These are phyloP conservation scores for Talaromyces nanjingensis DNA, from an alignment of 495 filamentous ascomycete genomes.

Conservation along the genomic window DNA sequence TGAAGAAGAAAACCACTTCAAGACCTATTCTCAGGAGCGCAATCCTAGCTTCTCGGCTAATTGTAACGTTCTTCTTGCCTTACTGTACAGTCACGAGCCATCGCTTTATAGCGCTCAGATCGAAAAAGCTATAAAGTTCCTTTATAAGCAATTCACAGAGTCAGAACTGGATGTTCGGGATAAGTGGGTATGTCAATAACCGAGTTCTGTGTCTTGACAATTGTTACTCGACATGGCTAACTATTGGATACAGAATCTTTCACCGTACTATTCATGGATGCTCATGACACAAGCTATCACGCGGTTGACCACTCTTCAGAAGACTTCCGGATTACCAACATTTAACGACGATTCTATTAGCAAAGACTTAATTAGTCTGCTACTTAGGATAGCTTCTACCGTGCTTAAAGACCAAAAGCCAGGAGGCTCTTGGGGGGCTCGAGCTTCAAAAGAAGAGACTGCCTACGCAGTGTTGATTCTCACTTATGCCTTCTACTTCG, in stretches of 20 bases:
- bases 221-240: constrained; percentile 20
- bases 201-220: constrained; percentile 9
- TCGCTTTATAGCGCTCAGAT: constrained; percentile 14
- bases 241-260: constrained; percentile 5
- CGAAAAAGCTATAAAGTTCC: constrained; percentile 16
- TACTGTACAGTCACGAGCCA: constrained; percentile 17
- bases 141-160: constrained; percentile 11
- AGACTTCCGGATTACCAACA: neutral
- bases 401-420: constrained; percentile 11
- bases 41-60: constrained; percentile 36
- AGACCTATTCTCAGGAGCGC: constrained; percentile 31
- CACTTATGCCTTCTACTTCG: constrained; percentile 4
- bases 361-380: neutral
- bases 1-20: constrained; percentile 26
- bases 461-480: constrained; percentile 20
- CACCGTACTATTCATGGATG: constrained; percentile 1
- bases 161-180: neutral
- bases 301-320: neutral
- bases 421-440: constrained; percentile 23
- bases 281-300: neutral
- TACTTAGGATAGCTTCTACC: neutral
- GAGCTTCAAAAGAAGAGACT: constrained; percentile 18
- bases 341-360: neutral
- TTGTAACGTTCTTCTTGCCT: constrained; percentile 33
- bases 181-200: constrained; percentile 9